A percentile compares a stretch with the other conserved stretches of the same genome.
phyloP scores from a whole-genome alignment of 2,329 filamentous ascomycete genomes.

The Cordyceps fumosorosea region DNA sequence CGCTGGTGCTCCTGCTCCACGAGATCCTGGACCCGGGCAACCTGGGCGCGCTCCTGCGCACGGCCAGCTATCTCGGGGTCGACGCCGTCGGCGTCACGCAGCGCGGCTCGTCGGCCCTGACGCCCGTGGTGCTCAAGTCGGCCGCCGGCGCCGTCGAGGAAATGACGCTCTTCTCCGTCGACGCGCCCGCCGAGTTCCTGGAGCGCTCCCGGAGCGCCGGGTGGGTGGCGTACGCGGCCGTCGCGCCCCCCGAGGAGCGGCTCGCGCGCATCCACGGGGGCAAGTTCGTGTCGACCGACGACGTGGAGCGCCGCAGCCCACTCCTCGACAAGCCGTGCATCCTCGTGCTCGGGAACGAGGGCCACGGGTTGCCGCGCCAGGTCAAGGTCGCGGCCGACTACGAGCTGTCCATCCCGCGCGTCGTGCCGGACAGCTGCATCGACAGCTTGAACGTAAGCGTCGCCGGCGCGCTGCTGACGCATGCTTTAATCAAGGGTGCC shows the following conservation, averaged over 20 bases:
- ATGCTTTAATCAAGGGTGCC: slow-evolving; percentile 53
- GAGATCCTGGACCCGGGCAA: slow-evolving; percentile 83
- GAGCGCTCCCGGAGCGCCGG: slow-evolving; percentile 59
- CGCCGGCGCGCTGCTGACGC: slow-evolving; percentile 69
- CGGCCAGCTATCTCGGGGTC: slow-evolving; percentile 83
- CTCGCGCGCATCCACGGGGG: slow-evolving; percentile 27
- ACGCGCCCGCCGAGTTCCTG: slow-evolving; percentile 64
- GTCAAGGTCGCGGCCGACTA: slow-evolving; percentile 61
- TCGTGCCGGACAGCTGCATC: slow-evolving; percentile 49
- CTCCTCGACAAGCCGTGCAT: slow-evolving; percentile 60
- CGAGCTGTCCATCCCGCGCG: slow-evolving; percentile 58
- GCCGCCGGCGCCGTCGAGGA: slow-evolving; percentile 83
- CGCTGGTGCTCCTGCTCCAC: slow-evolving; percentile 68
- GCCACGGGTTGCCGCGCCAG: slow-evolving; percentile 60
- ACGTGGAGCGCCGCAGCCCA: slow-evolving; percentile 44
- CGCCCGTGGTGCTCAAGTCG: slow-evolving; percentile 75
- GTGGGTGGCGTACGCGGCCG: slow-evolving; percentile 80
- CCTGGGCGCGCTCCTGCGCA: slow-evolving; percentile 80
- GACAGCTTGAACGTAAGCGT: slow-evolving; percentile 95
- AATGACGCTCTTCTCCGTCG: slow-evolving; percentile 64
- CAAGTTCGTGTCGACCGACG: slow-evolving; percentile 43
- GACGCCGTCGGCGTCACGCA: slow-evolving; percentile 75
- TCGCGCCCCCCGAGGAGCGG: slow-evolving; percentile 37
- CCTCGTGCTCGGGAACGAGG: slow-evolving; percentile 78
- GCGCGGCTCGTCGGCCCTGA: slow-evolving; percentile 66